Conservation (phyloP, 2,329 filamentous ascomycete genomes). For the Colletotrichum sp. region DNA sequence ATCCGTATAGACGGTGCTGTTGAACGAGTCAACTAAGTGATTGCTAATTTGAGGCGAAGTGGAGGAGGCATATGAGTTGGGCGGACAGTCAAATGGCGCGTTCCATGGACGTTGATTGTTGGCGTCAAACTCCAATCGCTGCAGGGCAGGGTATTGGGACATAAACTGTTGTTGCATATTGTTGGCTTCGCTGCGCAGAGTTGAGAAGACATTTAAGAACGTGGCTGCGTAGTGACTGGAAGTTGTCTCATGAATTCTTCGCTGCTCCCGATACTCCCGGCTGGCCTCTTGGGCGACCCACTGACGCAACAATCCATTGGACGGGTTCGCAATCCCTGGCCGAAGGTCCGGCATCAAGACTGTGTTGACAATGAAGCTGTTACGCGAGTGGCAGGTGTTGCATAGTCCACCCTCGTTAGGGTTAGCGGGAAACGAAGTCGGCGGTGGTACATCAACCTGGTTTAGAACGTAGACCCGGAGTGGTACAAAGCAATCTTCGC, state of each 20-base stretch:
- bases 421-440: not conserved
- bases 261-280: not conserved
- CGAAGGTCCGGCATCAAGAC: not conserved
- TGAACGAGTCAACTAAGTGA: not conserved
- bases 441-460: not conserved
- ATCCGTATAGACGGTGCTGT: not conserved
- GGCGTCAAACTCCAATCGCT: not conserved
- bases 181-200: not conserved
- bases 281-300: not conserved
- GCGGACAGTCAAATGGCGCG: not conserved
- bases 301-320: not conserved
- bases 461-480: not conserved
- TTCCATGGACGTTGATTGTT: not conserved
- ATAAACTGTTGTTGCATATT: not conserved
- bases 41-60: not conserved
- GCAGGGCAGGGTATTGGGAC: not conserved
- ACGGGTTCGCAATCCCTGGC: not conserved
- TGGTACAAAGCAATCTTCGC: not conserved
- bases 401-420: not conserved
- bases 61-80: not conserved
- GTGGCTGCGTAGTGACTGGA: not conserved
- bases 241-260: not conserved
- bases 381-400: not conserved
- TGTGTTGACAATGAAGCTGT: not conserved
- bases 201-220: not conserved